Percentiles rank a stretch among this genome's conserved stretches.
phyloP scores from a whole-genome alignment of 768 basidiomycete species.

The Amyloporia xantha region DNA sequence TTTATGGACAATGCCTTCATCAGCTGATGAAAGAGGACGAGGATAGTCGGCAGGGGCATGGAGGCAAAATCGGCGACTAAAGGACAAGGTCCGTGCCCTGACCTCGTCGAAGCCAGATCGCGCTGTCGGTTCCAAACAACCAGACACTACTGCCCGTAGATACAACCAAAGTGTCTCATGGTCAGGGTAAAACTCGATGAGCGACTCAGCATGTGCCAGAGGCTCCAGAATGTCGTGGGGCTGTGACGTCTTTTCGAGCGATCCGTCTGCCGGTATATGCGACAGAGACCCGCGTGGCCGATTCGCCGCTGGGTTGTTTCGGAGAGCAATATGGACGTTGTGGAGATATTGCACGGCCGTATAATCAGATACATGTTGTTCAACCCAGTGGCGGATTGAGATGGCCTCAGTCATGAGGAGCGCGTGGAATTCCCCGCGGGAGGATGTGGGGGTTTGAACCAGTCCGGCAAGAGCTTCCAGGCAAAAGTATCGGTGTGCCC shows the following conservation, averaged over 20 bases:
- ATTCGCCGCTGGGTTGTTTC: too few relatives aligned
- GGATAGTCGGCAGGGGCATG: too few relatives aligned
- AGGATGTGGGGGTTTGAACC: constrained; percentile 7
- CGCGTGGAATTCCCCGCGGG: constrained; percentile 15
- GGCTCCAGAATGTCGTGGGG: constrained; percentile 3
- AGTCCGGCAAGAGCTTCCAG: constrained; percentile 27
- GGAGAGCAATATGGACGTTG: not conserved
- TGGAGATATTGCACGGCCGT: constrained; percentile 54
- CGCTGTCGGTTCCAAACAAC: too few relatives aligned
- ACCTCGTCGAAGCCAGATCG: too few relatives aligned
- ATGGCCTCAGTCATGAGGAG: constrained; percentile 35
- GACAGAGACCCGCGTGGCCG: not conserved
- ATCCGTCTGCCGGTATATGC: not conserved
- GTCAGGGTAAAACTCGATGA: constrained; percentile 44
- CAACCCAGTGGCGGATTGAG: constrained; percentile 44
- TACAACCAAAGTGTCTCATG: constrained; percentile 66
- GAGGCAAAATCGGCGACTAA: too few relatives aligned
- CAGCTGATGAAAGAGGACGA: too few relatives aligned
- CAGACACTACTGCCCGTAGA: constrained; percentile 27
- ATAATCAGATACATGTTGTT: constrained; percentile 60
- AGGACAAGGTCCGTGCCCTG: too few relatives aligned
- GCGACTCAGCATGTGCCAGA: constrained; percentile 36
- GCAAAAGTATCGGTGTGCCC: constrained; percentile 55
- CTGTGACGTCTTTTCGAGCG: not conserved
- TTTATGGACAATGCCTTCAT: too few relatives aligned